Evolutionary conservation across 2,329 filamentous ascomycete genomes (phyloP), one percentile per base, ranked within the genome.

Genomic region (Fusarium brevicatenulatum): DNA sequence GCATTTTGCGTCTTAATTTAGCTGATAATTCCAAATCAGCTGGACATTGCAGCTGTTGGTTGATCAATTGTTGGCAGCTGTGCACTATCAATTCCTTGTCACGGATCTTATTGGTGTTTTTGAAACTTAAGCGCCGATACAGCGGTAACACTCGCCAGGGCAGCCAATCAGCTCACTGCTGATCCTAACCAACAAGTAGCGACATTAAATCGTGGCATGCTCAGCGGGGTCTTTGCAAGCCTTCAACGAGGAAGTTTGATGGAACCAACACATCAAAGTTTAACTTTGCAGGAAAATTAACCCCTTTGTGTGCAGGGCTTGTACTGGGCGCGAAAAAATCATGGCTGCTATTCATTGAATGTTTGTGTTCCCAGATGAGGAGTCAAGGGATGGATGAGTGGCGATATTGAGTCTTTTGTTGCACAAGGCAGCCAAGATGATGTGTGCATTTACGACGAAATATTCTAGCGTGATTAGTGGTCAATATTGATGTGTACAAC

Each of bases 91-190:
- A 63, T 64, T 71, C 50, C 61, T 36, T 56, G 56, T 42, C 30
- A 15, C 36, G 39, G 5, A 21, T 25, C 28, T 42, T 12, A 71
- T 71, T 71, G 66, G 70, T 52, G 40, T 15, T 59, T 42, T 23
- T 37, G 19, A 56, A 64, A 74, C 67, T 34, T 71, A 74, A 72
- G 71, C 71, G 71, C 71, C 71, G 32, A 46, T 60, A 21, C 55
- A 63, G 71, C 71, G 67, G 71, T 40, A 73, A 74, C 50, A 49
- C 7, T 71, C 50, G 63, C 47, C 39, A 61, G 42, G 42, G 40
- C 43, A 56, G n/a, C 71, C 59, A 74, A 73, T 72, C 67, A 71
- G 15, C 1, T n/a, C 25, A 6, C 21, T 6, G 16, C 32, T 28
- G 32, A 57, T 54, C 25, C 30, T 47, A n/a, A 73, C 50, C 37